phyloP scores from a whole-genome alignment of 208 protist species.

The Phytomonas francai region DNA sequence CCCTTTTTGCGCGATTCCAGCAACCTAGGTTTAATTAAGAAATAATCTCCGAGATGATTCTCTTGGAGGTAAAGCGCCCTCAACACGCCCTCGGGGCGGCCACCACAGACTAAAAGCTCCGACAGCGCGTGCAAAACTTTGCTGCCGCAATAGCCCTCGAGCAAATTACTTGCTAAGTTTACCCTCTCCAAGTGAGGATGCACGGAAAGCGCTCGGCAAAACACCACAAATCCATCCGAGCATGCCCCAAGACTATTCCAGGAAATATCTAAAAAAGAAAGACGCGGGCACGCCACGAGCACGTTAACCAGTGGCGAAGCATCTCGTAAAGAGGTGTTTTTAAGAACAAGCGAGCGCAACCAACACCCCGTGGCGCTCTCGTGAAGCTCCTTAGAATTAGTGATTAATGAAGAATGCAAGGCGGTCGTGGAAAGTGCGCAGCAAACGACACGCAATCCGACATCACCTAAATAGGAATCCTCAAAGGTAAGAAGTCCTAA shows the following conservation, averaged over 20 bases:
- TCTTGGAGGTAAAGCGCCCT: neutral
- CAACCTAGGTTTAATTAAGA: neutral
- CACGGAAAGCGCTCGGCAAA: conserved; percentile 25
- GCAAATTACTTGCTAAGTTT: conserved; percentile 25
- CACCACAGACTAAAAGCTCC: conserved; percentile 56
- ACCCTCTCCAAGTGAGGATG: conserved; percentile 29
- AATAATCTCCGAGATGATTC: neutral
- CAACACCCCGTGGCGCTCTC: too few relatives aligned
- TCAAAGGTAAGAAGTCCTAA: too few relatives aligned
- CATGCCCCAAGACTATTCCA: conserved; percentile 35
- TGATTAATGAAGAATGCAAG: too few relatives aligned
- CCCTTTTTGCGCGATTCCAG: too few relatives aligned
- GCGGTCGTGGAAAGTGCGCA: neutral
- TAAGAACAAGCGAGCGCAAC: conserved; percentile 18
- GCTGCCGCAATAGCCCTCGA: conserved; percentile 24
- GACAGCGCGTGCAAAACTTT: conserved; percentile 25
- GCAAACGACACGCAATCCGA: neutral
- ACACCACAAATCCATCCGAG: conserved; percentile 15
- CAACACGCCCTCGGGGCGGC: too few relatives aligned
- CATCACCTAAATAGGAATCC: neutral
- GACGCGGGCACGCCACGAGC: conserved; percentile 16
- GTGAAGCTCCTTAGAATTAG: too few relatives aligned
- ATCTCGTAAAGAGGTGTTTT: conserved; percentile 20
- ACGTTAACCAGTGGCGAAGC: conserved; percentile 25
- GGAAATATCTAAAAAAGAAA: conserved; percentile 32